Percentiles rank a stretch among this genome's conserved stretches.
phyloP scores from a whole-genome alignment of 2,329 filamentous ascomycete species.

The Penicillium freii region DNA sequence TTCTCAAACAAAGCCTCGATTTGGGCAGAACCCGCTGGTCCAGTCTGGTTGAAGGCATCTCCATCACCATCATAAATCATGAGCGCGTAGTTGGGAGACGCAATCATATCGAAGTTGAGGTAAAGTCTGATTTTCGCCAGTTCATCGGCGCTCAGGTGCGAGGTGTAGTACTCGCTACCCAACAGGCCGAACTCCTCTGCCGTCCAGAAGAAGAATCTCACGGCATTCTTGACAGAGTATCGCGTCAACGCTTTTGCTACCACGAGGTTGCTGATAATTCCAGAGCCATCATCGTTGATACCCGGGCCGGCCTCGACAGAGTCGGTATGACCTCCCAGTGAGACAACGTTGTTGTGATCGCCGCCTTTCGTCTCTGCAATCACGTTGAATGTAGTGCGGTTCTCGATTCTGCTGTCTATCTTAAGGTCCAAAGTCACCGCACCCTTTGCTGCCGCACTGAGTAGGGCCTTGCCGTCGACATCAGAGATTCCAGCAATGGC shows the following conservation, averaged over 20 bases:
- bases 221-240: constrained; percentile 69
- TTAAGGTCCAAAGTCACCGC: constrained; percentile 37
- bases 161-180: constrained; percentile 59
- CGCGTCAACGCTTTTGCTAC: constrained; percentile 62
- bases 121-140: constrained; percentile 62
- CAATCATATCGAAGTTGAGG: constrained; percentile 72
- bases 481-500: constrained; percentile 66
- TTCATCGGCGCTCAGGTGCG: constrained; percentile 49
- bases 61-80: constrained; percentile 53
- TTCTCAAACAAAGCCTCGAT: constrained; percentile 66
- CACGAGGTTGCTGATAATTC: constrained; percentile 60
- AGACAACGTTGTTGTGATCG: constrained; percentile 58
- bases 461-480: constrained; percentile 57
- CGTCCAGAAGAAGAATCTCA: constrained; percentile 66
- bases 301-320: constrained; percentile 62
- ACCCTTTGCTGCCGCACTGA: constrained; percentile 52
- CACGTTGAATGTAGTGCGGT: constrained; percentile 56
- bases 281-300: constrained; percentile 77
- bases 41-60: constrained; percentile 51
- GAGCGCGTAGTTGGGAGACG: constrained; percentile 59
- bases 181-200: constrained; percentile 64
- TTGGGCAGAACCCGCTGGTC: constrained; percentile 64
- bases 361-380: constrained; percentile 60
- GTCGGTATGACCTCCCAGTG: constrained; percentile 61
- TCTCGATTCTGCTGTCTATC: constrained; percentile 48